phyloP scores from a whole-genome alignment of 441 rosid species.

The Sinapis alba region DNA sequence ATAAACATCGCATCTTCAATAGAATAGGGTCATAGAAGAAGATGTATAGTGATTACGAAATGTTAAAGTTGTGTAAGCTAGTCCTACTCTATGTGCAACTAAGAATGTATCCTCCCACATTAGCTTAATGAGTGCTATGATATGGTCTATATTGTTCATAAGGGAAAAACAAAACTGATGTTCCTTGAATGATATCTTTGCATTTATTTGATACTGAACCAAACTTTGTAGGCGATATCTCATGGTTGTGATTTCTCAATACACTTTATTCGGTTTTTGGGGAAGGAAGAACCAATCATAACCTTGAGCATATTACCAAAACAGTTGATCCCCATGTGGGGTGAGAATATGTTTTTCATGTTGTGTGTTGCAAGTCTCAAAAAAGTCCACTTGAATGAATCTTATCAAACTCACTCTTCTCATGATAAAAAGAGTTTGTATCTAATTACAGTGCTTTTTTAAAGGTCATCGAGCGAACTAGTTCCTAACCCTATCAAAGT shows the following conservation, averaged over 20 bases:
- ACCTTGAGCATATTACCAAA: conserved; percentile 36
- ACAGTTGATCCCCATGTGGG: conserved; percentile 42
- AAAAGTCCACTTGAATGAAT: conserved; percentile 32
- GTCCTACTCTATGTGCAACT: conserved; percentile 11
- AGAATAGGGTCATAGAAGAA: background rate
- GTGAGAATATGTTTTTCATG: conserved; percentile 39
- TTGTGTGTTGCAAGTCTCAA: conserved; percentile 34
- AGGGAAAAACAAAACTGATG: conserved; percentile 13
- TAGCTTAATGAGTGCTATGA: conserved; percentile 27
- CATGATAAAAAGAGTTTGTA: background rate
- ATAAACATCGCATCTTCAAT: background rate
- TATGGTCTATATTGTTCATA: conserved; percentile 29
- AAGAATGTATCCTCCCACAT: conserved; percentile 35
- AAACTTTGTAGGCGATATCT: conserved; percentile 37
- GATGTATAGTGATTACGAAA: conserved; percentile 3
- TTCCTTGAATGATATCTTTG: conserved; percentile 43
- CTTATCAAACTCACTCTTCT: conserved; percentile 28
- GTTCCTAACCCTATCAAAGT: background rate
- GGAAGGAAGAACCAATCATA: conserved; percentile 40
- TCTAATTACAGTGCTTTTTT: background rate
- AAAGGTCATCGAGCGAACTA: background rate
- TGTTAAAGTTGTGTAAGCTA: conserved; percentile 25
- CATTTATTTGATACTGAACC: conserved; percentile 35
- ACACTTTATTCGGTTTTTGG: conserved; percentile 42
- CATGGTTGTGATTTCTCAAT: conserved; percentile 34